Percentiles rank a stretch among this genome's conserved stretches.
Conservation (phyloP, 495 filamentous ascomycete genomes). For the Massariosphaeria phaeospora region DNA sequence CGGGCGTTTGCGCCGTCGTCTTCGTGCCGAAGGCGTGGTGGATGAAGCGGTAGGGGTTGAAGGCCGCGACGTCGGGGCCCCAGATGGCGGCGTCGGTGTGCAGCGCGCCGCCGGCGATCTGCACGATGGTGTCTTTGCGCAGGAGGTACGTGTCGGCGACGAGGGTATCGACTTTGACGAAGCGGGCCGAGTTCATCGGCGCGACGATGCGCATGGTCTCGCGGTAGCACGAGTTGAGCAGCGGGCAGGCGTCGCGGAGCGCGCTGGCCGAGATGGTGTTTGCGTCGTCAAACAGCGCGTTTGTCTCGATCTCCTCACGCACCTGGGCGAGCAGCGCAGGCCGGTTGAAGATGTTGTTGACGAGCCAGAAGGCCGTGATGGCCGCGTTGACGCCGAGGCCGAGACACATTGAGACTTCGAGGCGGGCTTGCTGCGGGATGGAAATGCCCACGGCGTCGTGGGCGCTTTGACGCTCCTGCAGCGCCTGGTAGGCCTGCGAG, state of each 20-base stretch:
- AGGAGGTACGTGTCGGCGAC: conserved; percentile 29
- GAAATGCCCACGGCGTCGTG: conserved; percentile 22
- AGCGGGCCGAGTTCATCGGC: conserved; percentile 12
- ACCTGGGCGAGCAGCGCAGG: conserved; percentile 21
- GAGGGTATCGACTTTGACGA: conserved; percentile 24
- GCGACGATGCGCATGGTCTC: conserved; percentile 25
- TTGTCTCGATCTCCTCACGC: conserved; percentile 15
- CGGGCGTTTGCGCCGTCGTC: conserved; percentile 1
- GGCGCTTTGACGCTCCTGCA: conserved; percentile 25
- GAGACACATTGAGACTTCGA: conserved; percentile 21
- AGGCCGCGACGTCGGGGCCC: conserved; percentile 23
- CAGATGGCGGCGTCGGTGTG: conserved; percentile 19
- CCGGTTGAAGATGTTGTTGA: conserved; percentile 29
- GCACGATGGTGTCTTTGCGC: conserved; percentile 15
- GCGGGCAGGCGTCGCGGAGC: conserved; percentile 18
- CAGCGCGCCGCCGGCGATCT: conserved; percentile 23
- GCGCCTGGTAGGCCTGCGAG: conserved; percentile 24
- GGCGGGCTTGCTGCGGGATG: conserved; percentile 10
- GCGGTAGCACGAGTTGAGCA: conserved; percentile 25
- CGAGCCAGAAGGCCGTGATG: conserved; percentile 26
- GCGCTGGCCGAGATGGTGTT: conserved; percentile 10
- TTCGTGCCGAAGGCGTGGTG: conserved; percentile 2
- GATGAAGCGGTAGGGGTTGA: conserved; percentile 27
- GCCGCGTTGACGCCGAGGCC: conserved; percentile 23
- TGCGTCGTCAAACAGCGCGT: not conserved